Evolutionary conservation across 306 rosid genomes (phyloP).

Genomic region (Vicia sativa): DNA sequence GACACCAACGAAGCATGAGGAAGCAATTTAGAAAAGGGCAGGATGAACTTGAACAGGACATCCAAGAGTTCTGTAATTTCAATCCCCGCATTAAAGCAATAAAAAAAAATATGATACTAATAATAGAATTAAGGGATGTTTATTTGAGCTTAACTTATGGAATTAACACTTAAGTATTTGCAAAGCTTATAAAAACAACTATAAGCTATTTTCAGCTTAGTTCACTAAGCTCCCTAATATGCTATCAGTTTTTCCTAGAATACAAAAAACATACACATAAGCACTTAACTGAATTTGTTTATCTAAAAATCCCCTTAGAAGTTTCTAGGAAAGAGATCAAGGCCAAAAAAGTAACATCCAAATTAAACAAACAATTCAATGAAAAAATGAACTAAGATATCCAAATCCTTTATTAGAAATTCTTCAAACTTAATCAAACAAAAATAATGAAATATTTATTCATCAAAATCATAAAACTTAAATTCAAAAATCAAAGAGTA

Average conservation of each 20-base stretch:
- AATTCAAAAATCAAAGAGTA: slow-evolving; percentile 24
- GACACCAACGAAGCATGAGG: background rate
- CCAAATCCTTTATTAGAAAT: background rate
- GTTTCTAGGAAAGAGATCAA: slow-evolving; percentile 1
- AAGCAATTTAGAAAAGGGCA: slow-evolving; percentile 7
- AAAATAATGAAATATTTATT: background rate
- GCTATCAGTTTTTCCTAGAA: background rate
- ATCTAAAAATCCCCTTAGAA: background rate
- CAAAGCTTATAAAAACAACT: background rate
- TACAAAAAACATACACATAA: background rate
- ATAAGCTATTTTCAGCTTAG: background rate
- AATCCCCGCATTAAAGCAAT: slow-evolving; percentile 11
- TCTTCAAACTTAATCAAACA: background rate
- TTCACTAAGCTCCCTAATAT: background rate
- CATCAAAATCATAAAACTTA: slow-evolving; percentile 7
- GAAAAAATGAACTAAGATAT: slow-evolving; percentile 2
- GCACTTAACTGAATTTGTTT: background rate
- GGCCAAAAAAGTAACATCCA: slow-evolving; percentile 9
- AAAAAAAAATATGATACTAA: slow-evolving; percentile 12
- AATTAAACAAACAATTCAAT: slow-evolving; percentile 14
- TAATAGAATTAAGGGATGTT: background rate
- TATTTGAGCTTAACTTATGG: background rate
- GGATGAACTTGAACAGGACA: slow-evolving; percentile 15
- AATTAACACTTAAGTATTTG: background rate
- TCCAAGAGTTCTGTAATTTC: background rate